Evolutionary conservation across 169 alveolate genomes (phyloP).

Genomic region (Condylostoma magnum): DNA sequence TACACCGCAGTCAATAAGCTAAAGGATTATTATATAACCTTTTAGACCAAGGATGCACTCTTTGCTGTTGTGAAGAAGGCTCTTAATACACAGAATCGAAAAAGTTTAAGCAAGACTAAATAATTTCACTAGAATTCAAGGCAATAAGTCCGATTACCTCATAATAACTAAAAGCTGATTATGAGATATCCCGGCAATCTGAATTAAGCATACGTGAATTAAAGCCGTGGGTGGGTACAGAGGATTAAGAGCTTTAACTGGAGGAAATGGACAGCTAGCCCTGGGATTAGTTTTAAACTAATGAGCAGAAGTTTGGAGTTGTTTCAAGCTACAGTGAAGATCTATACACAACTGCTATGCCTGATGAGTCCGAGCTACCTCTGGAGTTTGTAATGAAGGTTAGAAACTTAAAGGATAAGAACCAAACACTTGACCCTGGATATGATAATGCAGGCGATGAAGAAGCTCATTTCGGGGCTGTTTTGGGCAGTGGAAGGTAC

Average conservation of each 20-base stretch:
- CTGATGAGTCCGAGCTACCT: not conserved
- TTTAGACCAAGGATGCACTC: too few relatives aligned
- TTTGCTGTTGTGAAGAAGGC: too few relatives aligned
- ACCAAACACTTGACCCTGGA: not conserved
- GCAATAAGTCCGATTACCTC: too few relatives aligned
- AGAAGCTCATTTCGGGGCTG: slow-evolving; percentile 29
- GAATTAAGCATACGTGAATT: too few relatives aligned
- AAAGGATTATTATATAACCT: too few relatives aligned
- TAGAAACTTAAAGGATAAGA: not conserved
- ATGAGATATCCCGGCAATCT: too few relatives aligned
- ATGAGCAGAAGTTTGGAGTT: slow-evolving; percentile 36
- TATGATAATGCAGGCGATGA: slow-evolving; percentile 8
- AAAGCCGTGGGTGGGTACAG: not conserved
- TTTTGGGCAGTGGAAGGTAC: slow-evolving; percentile 15
- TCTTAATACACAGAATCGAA: too few relatives aligned
- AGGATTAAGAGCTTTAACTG: not conserved
- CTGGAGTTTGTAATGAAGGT: not conserved
- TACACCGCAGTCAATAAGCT: too few relatives aligned
- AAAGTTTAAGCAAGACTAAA: too few relatives aligned
- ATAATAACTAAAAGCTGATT: too few relatives aligned
- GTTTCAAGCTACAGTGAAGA: slow-evolving; percentile 42
- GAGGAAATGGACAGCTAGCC: not conserved
- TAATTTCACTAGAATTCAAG: too few relatives aligned
- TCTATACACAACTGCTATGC: slow-evolving; percentile 42
- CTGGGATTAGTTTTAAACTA: slow-evolving; percentile 54